Evolutionary conservation across 352 stramenopile species (phyloP).

Genomic region (Phytopythium vexans): DNA sequence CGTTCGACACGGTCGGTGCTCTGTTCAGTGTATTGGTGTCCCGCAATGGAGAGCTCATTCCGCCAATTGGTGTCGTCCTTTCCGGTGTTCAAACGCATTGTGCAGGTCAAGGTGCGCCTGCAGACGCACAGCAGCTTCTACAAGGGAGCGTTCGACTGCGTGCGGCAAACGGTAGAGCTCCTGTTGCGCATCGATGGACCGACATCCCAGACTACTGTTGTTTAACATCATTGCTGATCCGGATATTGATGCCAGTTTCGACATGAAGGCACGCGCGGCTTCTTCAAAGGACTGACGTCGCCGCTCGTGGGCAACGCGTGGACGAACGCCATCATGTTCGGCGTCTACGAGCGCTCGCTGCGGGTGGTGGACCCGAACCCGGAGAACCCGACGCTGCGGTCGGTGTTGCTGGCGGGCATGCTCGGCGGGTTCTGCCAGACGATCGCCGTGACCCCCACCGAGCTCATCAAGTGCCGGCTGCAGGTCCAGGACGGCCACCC

Average conservation of each 20-base stretch:
- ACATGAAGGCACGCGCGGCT: conserved; percentile 71
- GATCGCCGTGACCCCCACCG: conserved; percentile 63
- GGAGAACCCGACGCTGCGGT: conserved; percentile 49
- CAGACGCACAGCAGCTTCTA: conserved; percentile 58
- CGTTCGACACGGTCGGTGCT: conserved; percentile 51
- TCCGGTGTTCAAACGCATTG: conserved; percentile 4
- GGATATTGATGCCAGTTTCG: not conserved
- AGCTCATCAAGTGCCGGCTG: conserved; percentile 83
- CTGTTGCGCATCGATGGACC: not conserved
- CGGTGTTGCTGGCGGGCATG: conserved; percentile 65
- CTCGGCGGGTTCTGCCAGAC: conserved; percentile 80
- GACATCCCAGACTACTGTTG: not conserved
- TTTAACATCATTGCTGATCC: too few species aligned
- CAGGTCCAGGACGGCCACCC: conserved; percentile 75
- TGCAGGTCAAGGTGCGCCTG: conserved; percentile 59
- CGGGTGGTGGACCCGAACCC: conserved; percentile 54
- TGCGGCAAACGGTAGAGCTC: conserved; percentile 28
- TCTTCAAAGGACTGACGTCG: conserved; percentile 85
- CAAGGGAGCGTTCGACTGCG: conserved; percentile 47
- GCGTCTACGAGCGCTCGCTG: conserved; percentile 71
- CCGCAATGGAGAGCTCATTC: not conserved
- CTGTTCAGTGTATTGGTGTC: not conserved
- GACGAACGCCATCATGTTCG: conserved; percentile 88
- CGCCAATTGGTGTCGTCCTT: not conserved
- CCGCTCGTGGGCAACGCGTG: conserved; percentile 78